Percentiles rank a stretch among this genome's conserved stretches.
Evolutionary conservation across 2,329 filamentous ascomycete species (phyloP).

Genomic region (Periglandula ipomoeae): DNA sequence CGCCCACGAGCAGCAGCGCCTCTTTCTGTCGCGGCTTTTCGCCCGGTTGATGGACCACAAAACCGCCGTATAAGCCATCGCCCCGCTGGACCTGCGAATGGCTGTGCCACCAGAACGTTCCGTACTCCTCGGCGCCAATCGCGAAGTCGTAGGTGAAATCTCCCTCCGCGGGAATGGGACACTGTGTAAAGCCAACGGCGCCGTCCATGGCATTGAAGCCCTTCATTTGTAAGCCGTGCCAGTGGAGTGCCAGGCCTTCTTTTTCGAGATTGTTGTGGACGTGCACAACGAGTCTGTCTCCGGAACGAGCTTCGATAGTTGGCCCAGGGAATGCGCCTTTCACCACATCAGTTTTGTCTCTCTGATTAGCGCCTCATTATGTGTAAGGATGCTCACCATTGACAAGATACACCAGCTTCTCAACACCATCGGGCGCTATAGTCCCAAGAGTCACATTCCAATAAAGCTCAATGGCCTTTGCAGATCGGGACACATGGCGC

Average conservation of each 20-base stretch:
- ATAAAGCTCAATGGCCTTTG: too few species aligned
- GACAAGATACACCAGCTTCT: too few species aligned
- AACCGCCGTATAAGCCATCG: slow-evolving; percentile 48
- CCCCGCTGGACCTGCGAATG: slow-evolving; percentile 40
- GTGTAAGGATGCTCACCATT: too few species aligned
- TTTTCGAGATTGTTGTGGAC: slow-evolving; percentile 52
- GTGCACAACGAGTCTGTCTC: slow-evolving; percentile 60
- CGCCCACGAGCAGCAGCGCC: slow-evolving; percentile 41
- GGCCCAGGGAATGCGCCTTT: slow-evolving; percentile 59
- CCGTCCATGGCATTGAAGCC: too few species aligned
- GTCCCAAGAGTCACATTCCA: too few species aligned
- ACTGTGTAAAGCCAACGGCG: too few species aligned
- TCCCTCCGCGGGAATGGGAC: slow-evolving; percentile 40
- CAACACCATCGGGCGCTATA: too few species aligned
- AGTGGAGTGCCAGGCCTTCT: slow-evolving; percentile 59
- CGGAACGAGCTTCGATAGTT: slow-evolving; percentile 58
- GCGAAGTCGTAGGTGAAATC: slow-evolving; percentile 47
- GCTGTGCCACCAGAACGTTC: slow-evolving; percentile 51
- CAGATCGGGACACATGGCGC: too few species aligned
- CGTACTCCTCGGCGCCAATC: slow-evolving; percentile 45
- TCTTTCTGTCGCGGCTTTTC: slow-evolving; percentile 23
- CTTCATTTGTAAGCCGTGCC: slow-evolving; percentile 67
- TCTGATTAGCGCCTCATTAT: too few species aligned
- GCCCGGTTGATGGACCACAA: slow-evolving; percentile 47
- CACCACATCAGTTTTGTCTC: not conserved